Conservation (phyloP, 1,139 yeast genomes). For the Taphrina wiesneri region DNA sequence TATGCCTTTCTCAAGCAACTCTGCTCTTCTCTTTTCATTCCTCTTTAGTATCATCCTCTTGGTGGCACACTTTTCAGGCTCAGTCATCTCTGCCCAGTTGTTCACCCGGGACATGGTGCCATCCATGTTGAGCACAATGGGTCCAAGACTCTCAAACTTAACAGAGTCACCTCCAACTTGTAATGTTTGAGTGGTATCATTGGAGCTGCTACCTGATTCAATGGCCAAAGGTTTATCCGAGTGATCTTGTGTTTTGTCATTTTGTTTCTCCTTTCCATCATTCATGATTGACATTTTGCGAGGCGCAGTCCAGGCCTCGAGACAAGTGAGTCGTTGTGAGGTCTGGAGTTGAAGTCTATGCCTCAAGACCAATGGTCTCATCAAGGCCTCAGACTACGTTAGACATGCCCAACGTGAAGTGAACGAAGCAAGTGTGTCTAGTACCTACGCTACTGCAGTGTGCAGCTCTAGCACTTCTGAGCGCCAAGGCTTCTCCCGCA, state of each 20-base stretch:
- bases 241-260: background rate
- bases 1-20: constrained; percentile 8
- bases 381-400: no score
- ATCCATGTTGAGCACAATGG: constrained; percentile 31
- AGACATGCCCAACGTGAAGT: no score
- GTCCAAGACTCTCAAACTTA: constrained; percentile 28
- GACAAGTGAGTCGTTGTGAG: no score
- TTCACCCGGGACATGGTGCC: constrained; percentile 34
- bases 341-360: background rate
- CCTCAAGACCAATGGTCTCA: no score
- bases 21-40: constrained; percentile 19
- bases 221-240: background rate
- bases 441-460: no score
- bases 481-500: no score
- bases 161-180: constrained; percentile 8
- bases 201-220: background rate
- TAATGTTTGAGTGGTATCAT: constrained; percentile 2
- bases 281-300: background rate
- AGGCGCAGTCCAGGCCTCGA: background rate
- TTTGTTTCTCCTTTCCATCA: background rate
- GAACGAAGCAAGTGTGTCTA: no score
- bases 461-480: no score
- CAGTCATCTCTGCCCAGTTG: constrained; percentile 34
- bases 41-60: constrained; percentile 29
- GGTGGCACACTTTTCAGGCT: constrained; percentile 32